These are phyloP conservation scores for Lotmaria passim DNA, from an alignment of 208 protist species.

Conservation along the genomic window DNA sequence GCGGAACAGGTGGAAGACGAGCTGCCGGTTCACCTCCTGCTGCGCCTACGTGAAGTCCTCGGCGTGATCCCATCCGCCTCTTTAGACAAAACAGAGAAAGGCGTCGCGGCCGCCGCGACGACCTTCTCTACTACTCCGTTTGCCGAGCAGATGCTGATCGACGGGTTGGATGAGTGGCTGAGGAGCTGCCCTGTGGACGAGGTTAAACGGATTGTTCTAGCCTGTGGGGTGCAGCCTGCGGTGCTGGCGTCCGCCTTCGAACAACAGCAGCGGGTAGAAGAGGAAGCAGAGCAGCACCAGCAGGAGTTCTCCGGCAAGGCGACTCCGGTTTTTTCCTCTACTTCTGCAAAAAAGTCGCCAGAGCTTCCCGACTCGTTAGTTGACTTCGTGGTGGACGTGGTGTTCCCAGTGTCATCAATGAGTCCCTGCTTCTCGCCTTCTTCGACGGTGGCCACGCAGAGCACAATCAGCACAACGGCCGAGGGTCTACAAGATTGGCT, in stretches of 20 bases:
- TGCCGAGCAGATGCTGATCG: slow-evolving; percentile 82
- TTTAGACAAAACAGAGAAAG: background rate
- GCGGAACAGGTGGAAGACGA: slow-evolving; percentile 42
- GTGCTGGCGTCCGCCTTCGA: slow-evolving; percentile 50
- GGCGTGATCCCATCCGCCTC: slow-evolving; percentile 16
- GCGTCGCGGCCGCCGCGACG: background rate
- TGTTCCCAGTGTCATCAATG: slow-evolving; percentile 56
- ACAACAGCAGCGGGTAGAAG: background rate
- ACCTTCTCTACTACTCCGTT: slow-evolving; percentile 35
- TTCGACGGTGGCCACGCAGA: slow-evolving; percentile 5
- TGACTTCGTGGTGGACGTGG: slow-evolving; percentile 88
- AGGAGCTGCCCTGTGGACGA: slow-evolving; percentile 29
- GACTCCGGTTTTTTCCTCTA: background rate
- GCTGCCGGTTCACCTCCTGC: slow-evolving; percentile 51
- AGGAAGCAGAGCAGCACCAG: background rate
- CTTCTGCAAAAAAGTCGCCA: background rate
- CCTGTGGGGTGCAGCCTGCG: slow-evolving; percentile 73
- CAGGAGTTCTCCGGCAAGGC: background rate
- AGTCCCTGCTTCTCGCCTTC: background rate
- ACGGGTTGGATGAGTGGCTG: slow-evolving; percentile 82
- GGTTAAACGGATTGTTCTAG: slow-evolving; percentile 61
- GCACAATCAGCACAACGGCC: background rate
- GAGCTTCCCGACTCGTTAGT: slow-evolving; percentile 42
- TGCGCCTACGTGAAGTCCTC: slow-evolving; percentile 54
- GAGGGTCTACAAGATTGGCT: slow-evolving; percentile 69